Evolutionary conservation across 225 moss, liverwort and hornwort species (phyloP).

Genomic region (Physcomitrium patens): DNA sequence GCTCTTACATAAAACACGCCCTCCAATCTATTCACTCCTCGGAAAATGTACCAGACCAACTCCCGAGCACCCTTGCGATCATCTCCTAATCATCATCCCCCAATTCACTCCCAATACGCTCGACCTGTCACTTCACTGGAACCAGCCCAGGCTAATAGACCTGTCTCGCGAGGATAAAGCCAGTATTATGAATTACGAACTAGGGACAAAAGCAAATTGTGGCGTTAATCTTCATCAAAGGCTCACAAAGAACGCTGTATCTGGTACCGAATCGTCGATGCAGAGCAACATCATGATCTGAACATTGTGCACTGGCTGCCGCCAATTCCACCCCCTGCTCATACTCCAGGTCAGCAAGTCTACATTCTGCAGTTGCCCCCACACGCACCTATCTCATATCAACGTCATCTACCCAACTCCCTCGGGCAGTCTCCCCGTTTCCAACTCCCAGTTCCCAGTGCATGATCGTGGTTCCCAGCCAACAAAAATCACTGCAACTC

Average conservation of each 20-base stretch:
- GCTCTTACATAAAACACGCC: background rate
- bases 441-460: background rate
- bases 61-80: constrained; percentile 1
- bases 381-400: constrained; percentile 18
- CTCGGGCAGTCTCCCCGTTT: background rate
- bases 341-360: constrained; percentile 69
- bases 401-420: background rate
- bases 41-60: constrained; percentile 14
- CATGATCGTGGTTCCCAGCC: background rate
- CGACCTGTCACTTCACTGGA: constrained; percentile 17
- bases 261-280: constrained; percentile 46
- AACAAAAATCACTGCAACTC: background rate
- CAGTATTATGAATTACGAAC: background rate
- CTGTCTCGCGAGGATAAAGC: background rate
- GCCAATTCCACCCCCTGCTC: constrained; percentile 78
- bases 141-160: constrained; percentile 13
- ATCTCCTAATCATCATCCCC: constrained; percentile 13
- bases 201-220: constrained; percentile 11
- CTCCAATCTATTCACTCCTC: constrained; percentile 3
- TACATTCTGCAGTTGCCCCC: constrained; percentile 44
- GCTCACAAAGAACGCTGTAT: constrained; percentile 43
- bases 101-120: constrained; percentile 1
- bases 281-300: constrained; percentile 53
- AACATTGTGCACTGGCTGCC: constrained; percentile 60
- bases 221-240: constrained; percentile 31